These are phyloP conservation scores for Ophiostoma sp. DNA, from an alignment of 2,329 filamentous ascomycete genomes.

Conservation along the genomic window DNA sequence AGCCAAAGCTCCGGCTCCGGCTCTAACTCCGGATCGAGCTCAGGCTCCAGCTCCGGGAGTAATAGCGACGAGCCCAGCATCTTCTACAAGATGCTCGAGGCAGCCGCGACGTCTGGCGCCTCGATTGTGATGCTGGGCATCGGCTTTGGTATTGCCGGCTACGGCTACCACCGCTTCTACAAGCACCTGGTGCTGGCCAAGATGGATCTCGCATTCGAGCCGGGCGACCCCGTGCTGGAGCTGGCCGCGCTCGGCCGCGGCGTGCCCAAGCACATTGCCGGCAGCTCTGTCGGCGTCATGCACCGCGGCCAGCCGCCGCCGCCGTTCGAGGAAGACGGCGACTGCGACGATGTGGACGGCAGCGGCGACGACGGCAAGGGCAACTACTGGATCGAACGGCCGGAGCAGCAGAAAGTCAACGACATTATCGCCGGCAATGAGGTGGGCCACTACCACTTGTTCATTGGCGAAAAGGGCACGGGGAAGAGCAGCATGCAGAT, in stretches of 20 bases:
- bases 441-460: constrained; percentile 79
- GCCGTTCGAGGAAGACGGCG: constrained; percentile 24
- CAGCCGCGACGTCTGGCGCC: constrained; percentile 69
- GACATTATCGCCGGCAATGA: constrained; percentile 70
- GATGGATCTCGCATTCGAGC: constrained; percentile 85
- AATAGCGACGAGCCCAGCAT: not conserved
- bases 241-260: constrained; percentile 63
- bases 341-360: constrained; percentile 33
- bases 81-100: constrained; percentile 60
- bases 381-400: constrained; percentile 74
- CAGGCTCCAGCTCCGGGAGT: not conserved
- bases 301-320: constrained; percentile 7
- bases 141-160: constrained; percentile 62
- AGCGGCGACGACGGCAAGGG: constrained; percentile 10
- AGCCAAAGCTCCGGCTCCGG: not conserved
- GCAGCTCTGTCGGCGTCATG: constrained; percentile 14
- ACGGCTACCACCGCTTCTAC: constrained; percentile 76
- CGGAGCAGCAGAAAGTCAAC: constrained; percentile 77
- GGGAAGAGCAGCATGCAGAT: constrained; percentile 96
- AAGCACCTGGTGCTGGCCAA: constrained; percentile 87
- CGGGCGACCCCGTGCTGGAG: constrained; percentile 83
- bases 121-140: constrained; percentile 66
- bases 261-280: constrained; percentile 38
- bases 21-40: not conserved
- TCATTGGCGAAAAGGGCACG: constrained; percentile 92